phyloP scores from a whole-genome alignment of 352 stramenopile genomes.

The Globisporangium abappressorium region DNA sequence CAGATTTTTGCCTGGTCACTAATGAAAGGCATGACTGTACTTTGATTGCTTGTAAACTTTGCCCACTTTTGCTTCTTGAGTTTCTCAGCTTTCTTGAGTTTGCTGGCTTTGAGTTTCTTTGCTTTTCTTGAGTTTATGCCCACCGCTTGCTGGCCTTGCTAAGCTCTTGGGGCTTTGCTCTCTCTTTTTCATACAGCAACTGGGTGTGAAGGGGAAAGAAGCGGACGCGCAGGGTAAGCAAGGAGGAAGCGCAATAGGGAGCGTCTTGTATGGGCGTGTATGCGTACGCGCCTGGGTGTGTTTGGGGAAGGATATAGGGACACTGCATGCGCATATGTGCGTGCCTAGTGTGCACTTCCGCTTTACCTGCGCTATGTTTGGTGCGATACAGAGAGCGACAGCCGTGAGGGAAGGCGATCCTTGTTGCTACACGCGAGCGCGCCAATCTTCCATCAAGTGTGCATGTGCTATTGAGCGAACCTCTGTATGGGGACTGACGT shows the following conservation, averaged over 20 bases:
- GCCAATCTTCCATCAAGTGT: background rate
- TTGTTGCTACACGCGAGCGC: background rate
- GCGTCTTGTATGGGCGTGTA: background rate
- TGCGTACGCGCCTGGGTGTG: background rate
- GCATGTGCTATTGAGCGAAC: background rate
- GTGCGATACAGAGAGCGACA: background rate
- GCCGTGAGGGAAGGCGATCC: background rate
- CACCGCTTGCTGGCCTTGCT: background rate
- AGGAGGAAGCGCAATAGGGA: background rate
- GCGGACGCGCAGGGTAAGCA: background rate
- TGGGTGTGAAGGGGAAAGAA: constrained; percentile 7
- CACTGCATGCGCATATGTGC: background rate
- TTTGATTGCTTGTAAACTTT: too few relatives aligned
- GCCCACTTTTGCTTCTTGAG: too few relatives aligned
- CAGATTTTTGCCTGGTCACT: too few relatives aligned
- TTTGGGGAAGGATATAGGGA: background rate
- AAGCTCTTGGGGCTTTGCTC: background rate
- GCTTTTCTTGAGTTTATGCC: background rate
- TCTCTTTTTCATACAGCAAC: constrained; percentile 5
- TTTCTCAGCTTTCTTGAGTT: too few relatives aligned
- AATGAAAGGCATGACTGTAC: too few relatives aligned
- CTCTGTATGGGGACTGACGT: background rate
- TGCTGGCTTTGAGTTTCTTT: too few relatives aligned
- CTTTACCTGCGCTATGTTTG: background rate
- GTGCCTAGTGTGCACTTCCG: background rate